phyloP scores from a whole-genome alignment of 768 basidiomycete genomes.

The Russula compacta region DNA sequence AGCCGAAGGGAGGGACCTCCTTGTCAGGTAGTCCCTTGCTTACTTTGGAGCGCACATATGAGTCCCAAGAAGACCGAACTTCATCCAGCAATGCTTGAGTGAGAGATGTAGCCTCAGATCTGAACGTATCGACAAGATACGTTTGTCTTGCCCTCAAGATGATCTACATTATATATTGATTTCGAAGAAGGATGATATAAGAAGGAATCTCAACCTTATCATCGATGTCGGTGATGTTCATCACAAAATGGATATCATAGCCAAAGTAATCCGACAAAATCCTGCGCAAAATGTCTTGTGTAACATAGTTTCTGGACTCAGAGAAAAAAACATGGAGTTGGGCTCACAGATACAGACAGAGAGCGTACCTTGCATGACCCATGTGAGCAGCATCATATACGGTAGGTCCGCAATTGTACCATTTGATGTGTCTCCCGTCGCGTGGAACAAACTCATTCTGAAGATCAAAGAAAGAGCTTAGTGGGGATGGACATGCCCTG shows the following conservation, averaged over 20 bases:
- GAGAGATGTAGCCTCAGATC: constrained; percentile 43
- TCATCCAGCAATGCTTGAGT: constrained; percentile 48
- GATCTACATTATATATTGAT: constrained; percentile 48
- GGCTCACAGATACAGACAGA: not conserved
- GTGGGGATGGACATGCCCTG: constrained; percentile 3
- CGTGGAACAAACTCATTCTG: constrained; percentile 72
- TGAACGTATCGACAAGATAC: constrained; percentile 57
- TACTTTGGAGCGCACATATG: constrained; percentile 55
- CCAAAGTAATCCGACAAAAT: constrained; percentile 95
- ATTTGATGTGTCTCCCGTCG: constrained; percentile 72
- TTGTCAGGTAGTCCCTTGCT: constrained; percentile 49
- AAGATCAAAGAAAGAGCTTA: not conserved
- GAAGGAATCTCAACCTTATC: constrained; percentile 63
- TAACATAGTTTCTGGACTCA: constrained; percentile 79
- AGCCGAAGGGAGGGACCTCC: constrained; percentile 39
- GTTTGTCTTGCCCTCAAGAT: constrained; percentile 84
- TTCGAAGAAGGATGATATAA: constrained; percentile 11
- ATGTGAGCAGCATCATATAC: constrained; percentile 98
- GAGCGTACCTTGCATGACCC: constrained; percentile 85
- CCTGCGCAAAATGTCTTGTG: constrained; percentile 83
- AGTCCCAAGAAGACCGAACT: constrained; percentile 54
- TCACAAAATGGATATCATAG: constrained; percentile 96
- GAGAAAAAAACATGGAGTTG: not conserved
- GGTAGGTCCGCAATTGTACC: constrained; percentile 99
- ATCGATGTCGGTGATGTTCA: constrained; percentile 99